Percentiles rank a stretch among this genome's conserved stretches.
phyloP scores from a whole-genome alignment of 306 rosid genomes.

The Herpetospermum pedunculosum region DNA sequence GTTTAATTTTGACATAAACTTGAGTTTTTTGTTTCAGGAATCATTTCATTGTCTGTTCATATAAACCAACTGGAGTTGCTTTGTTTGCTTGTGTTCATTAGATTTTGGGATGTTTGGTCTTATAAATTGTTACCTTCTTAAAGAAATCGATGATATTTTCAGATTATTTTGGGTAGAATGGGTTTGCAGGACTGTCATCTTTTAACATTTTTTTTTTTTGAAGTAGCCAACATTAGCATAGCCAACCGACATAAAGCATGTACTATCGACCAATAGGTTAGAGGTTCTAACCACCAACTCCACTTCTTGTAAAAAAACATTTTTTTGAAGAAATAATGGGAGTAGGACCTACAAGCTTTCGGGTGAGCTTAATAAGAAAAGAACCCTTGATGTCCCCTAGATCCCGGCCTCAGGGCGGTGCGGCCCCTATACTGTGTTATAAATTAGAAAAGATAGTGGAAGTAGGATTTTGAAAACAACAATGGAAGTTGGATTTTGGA shows the following conservation, averaged over 20 bases:
- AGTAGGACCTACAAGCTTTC: too few species aligned
- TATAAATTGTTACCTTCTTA: not conserved
- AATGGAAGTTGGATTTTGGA: not conserved
- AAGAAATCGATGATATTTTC: not conserved
- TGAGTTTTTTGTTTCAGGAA: not conserved
- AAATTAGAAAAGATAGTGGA: too few species aligned
- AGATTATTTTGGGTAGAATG: not conserved
- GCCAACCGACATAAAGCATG: too few species aligned
- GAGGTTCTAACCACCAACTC: too few species aligned
- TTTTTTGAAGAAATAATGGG: too few species aligned
- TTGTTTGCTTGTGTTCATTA: not conserved
- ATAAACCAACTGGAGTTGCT: not conserved
- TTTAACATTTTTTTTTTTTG: not conserved
- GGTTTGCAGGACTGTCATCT: not conserved
- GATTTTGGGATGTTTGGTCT: not conserved
- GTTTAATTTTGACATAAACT: not conserved
- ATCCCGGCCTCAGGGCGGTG: too few species aligned
- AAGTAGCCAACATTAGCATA: too few species aligned
- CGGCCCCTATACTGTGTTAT: too few species aligned
- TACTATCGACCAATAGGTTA: too few species aligned
- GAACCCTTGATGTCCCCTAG: too few species aligned
- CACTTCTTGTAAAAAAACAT: too few species aligned
- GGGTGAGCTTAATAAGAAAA: too few species aligned
- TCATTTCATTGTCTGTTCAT: not conserved
- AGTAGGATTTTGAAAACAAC: not conserved